These are phyloP conservation scores for Mortierella polycephala DNA, from an alignment of 371 early-diverging fungal species.

Conservation along the genomic window DNA sequence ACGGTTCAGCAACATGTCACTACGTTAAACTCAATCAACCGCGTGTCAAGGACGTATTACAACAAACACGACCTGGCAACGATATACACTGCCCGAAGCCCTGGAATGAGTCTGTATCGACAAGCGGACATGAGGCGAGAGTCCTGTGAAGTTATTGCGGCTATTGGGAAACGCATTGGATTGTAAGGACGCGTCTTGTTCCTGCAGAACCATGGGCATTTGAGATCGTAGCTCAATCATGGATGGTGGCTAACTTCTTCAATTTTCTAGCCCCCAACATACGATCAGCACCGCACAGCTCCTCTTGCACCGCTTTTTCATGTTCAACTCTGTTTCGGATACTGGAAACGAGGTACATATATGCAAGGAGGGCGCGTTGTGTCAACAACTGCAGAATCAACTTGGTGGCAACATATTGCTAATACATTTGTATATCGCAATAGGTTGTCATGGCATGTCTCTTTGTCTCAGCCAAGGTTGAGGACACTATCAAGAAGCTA, in stretches of 20 bases:
- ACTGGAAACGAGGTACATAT: constrained; percentile 39
- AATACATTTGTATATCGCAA: background rate
- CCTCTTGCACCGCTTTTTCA: constrained; percentile 75
- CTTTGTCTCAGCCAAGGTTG: constrained; percentile 81
- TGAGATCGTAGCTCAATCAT: too few relatives aligned
- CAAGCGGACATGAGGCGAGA: constrained; percentile 45
- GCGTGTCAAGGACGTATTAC: constrained; percentile 51
- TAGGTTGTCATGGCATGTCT: constrained; percentile 75
- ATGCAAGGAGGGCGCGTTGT: background rate
- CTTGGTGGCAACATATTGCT: too few relatives aligned
- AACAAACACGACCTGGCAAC: constrained; percentile 40
- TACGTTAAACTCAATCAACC: constrained; percentile 41
- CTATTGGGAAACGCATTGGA: constrained; percentile 48
- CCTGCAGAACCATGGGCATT: too few relatives aligned
- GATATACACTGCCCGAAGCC: constrained; percentile 34
- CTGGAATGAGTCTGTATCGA: constrained; percentile 30
- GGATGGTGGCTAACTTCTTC: background rate
- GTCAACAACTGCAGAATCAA: too few relatives aligned
- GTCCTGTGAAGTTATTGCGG: constrained; percentile 41
- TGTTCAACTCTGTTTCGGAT: constrained; percentile 65
- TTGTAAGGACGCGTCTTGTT: constrained; percentile 53
- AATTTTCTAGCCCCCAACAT: constrained; percentile 67
- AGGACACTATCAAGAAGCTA: constrained; percentile 80
- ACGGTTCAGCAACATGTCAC: constrained; percentile 1
- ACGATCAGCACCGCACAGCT: constrained; percentile 81